Evolutionary conservation across 2,329 filamentous ascomycete genomes (phyloP).

Genomic region (Reticulascus tulasneorum): DNA sequence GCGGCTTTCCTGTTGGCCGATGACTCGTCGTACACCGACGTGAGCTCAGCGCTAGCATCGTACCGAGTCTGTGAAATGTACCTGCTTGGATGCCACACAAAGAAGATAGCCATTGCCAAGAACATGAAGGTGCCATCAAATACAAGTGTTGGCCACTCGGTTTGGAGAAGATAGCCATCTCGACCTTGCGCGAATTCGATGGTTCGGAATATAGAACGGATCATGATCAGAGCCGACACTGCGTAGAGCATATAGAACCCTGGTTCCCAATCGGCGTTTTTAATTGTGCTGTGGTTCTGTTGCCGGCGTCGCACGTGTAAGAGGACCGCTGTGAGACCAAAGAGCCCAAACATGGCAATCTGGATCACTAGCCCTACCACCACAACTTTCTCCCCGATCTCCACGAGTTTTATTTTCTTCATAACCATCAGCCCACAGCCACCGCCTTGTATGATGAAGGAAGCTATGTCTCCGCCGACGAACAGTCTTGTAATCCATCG

Average conservation of each 20-base stretch:
- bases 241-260: slow-evolving; percentile 18
- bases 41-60: no score
- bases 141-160: slow-evolving; percentile 32
- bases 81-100: no score
- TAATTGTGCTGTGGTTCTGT: no score
- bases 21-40: no score
- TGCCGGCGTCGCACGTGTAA: slow-evolving; percentile 35
- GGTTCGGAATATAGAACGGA: slow-evolving; percentile 37
- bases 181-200: slow-evolving; percentile 36
- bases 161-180: slow-evolving; percentile 26
- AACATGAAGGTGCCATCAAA: slow-evolving; percentile 35
- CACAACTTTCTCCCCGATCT: slow-evolving; percentile 42
- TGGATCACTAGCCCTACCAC: slow-evolving; percentile 51
- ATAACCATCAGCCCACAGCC: slow-evolving; percentile 10
- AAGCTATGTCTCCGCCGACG: background rate
- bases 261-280: no score
- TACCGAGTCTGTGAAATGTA: no score
- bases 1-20: no score
- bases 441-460: slow-evolving; percentile 9
- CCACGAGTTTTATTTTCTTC: slow-evolving; percentile 5
- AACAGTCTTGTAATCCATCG: slow-evolving; percentile 1
- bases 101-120: slow-evolving; percentile 17
- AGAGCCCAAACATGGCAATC: slow-evolving; percentile 48
- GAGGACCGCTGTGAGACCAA: slow-evolving; percentile 39
- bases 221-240: slow-evolving; percentile 30